Percentiles rank a stretch among this genome's conserved stretches.
phyloP scores from a whole-genome alignment of 331 rosid genomes.

The Telfairia occidentalis region DNA sequence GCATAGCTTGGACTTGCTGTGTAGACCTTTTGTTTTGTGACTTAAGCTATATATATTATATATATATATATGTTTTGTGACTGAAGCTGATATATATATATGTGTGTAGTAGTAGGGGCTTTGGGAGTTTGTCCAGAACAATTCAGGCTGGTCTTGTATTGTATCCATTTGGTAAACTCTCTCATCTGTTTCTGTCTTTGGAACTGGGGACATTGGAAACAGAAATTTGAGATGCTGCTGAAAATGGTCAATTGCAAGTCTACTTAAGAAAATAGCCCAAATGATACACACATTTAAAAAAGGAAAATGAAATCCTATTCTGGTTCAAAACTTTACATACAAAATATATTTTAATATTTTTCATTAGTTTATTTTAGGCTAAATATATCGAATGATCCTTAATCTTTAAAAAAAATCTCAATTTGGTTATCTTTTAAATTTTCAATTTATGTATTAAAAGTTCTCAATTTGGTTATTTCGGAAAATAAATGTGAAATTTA shows the following conservation, averaged over 20 bases:
- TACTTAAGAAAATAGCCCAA: background rate
- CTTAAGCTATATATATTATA: background rate
- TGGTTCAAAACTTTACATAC: too few relatives aligned
- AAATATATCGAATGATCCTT: too few relatives aligned
- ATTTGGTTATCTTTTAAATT: too few relatives aligned
- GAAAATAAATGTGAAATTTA: too few relatives aligned
- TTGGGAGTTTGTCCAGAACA: slow-evolving; percentile 1
- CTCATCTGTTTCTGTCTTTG: background rate
- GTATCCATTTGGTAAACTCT: background rate
- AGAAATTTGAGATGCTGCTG: background rate
- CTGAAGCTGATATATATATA: background rate
- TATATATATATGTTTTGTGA: background rate
- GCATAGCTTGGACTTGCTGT: slow-evolving; percentile 3
- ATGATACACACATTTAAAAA: too few relatives aligned
- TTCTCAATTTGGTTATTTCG: too few relatives aligned
- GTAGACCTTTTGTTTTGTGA: background rate
- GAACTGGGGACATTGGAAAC: background rate
- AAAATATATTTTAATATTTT: too few relatives aligned
- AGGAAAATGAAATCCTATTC: too few relatives aligned
- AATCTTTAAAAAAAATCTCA: too few relatives aligned
- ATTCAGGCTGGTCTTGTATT: background rate
- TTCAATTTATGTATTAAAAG: too few relatives aligned
- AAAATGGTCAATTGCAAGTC: background rate
- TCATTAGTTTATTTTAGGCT: too few relatives aligned
- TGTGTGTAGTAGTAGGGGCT: background rate